These are phyloP conservation scores for Tuber umbilicatum DNA, from an alignment of 495 filamentous ascomycete species.

Conservation along the genomic window DNA sequence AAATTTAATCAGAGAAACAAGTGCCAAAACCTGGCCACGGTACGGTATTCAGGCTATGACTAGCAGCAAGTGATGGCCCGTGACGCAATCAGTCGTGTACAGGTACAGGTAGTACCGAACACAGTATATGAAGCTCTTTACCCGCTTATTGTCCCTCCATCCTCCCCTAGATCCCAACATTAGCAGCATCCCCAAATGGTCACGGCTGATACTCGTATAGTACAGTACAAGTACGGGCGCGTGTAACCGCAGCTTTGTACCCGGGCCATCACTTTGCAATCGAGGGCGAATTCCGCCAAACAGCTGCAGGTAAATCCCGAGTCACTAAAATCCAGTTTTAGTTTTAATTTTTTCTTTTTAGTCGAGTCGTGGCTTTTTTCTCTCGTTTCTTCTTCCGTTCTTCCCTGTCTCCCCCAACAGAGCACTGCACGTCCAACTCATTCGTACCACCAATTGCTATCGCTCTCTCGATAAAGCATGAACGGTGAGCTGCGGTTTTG, in stretches of 20 bases:
- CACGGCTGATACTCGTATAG: background rate
- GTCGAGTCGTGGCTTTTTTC: conserved; percentile 2
- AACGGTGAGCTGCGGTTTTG: background rate
- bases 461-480: background rate
- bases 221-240: background rate
- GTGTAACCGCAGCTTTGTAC: background rate
- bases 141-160: background rate
- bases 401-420: background rate
- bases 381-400: background rate
- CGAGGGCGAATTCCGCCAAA: background rate
- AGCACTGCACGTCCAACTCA: conserved; percentile 4
- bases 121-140: background rate
- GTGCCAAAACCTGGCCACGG: background rate
- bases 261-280: background rate
- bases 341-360: background rate
- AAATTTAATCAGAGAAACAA: background rate
- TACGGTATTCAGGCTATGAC: background rate
- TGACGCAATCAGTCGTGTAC: background rate
- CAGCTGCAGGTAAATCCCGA: background rate
- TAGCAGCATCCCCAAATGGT: background rate
- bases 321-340: background rate
- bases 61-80: background rate
- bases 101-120: too few relatives aligned
- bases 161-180: background rate
- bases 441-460: background rate